Evolutionary conservation across 345 rosid genomes (phyloP).

Genomic region (Camelina sativa): DNA sequence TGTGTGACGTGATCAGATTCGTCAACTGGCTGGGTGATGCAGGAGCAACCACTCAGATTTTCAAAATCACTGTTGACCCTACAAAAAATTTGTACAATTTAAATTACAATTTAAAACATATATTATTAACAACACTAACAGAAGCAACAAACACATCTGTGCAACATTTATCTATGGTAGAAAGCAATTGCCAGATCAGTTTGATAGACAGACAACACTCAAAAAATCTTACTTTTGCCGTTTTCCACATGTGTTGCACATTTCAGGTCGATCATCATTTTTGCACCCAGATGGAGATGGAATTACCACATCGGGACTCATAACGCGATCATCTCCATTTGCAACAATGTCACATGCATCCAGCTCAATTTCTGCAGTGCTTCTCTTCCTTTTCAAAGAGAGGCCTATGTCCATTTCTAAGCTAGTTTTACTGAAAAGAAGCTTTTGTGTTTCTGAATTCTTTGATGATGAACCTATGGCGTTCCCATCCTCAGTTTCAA

Average conservation of each 20-base stretch:
- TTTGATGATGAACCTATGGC: constrained; percentile 28
- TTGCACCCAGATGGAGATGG: constrained; percentile 37
- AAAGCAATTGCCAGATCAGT: constrained; percentile 27
- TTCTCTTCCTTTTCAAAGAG: constrained; percentile 53
- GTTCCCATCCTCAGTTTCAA: constrained; percentile 4
- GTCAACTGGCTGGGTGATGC: constrained; percentile 41
- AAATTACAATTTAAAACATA: constrained; percentile 30
- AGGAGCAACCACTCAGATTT: constrained; percentile 44
- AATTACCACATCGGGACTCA: constrained; percentile 35
- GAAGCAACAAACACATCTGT: neutral
- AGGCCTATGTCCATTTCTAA: constrained; percentile 41
- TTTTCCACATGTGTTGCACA: constrained; percentile 46
- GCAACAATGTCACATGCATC: constrained; percentile 46
- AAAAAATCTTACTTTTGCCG: constrained; percentile 57
- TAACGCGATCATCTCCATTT: constrained; percentile 40
- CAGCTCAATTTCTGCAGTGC: constrained; percentile 37
- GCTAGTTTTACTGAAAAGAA: constrained; percentile 41
- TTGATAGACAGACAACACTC: constrained; percentile 13
- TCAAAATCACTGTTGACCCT: constrained; percentile 47
- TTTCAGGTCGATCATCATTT: constrained; percentile 41
- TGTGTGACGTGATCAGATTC: constrained; percentile 33
- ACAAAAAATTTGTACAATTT: constrained; percentile 33
- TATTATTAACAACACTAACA: neutral
- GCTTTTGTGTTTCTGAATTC: constrained; percentile 37
- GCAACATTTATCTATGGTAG: constrained; percentile 16